Evolutionary conservation across 208 protist genomes (phyloP).

Genomic region (Leishmania tarentolae): DNA sequence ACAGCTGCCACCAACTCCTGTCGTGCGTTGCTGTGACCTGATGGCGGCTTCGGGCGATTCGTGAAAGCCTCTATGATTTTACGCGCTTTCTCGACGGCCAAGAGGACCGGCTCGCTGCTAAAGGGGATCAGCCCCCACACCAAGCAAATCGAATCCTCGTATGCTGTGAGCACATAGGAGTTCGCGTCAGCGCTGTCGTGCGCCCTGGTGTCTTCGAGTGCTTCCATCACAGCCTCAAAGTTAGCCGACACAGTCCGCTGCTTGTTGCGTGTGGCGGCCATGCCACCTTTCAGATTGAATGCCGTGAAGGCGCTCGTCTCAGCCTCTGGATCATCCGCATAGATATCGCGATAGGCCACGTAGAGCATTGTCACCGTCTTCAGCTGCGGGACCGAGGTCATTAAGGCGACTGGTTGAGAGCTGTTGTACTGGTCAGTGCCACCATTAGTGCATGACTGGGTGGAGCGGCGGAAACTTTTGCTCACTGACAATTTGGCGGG

Average conservation of each 20-base stretch:
- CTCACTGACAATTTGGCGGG: conserved; percentile 9
- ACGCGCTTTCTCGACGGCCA: conserved; percentile 61
- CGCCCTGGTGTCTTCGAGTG: conserved; percentile 45
- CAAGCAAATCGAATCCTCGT: conserved; percentile 58
- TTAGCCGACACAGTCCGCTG: conserved; percentile 37
- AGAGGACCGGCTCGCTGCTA: conserved; percentile 54
- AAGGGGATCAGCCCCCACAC: conserved; percentile 73
- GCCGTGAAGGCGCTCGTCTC: background rate
- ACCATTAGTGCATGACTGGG: conserved; percentile 7
- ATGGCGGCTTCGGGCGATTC: conserved; percentile 41
- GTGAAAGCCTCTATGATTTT: conserved; percentile 50
- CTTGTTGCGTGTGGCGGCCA: conserved; percentile 18
- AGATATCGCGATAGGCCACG: conserved; percentile 63
- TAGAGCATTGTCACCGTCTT: conserved; percentile 75
- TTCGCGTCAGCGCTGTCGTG: conserved; percentile 37
- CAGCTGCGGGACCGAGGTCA: conserved; percentile 42
- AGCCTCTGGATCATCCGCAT: conserved; percentile 9
- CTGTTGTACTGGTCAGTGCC: background rate
- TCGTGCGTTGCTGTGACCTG: conserved; percentile 27
- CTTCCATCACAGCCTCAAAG: conserved; percentile 57
- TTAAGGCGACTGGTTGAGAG: background rate
- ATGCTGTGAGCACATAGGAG: conserved; percentile 59
- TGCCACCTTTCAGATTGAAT: conserved; percentile 7
- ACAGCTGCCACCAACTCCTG: conserved; percentile 55
- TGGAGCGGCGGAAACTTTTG: conserved; percentile 12